These are phyloP conservation scores for Aureobasidium sp. DNA, from an alignment of 2,329 filamentous ascomycete species.

Conservation along the genomic window DNA sequence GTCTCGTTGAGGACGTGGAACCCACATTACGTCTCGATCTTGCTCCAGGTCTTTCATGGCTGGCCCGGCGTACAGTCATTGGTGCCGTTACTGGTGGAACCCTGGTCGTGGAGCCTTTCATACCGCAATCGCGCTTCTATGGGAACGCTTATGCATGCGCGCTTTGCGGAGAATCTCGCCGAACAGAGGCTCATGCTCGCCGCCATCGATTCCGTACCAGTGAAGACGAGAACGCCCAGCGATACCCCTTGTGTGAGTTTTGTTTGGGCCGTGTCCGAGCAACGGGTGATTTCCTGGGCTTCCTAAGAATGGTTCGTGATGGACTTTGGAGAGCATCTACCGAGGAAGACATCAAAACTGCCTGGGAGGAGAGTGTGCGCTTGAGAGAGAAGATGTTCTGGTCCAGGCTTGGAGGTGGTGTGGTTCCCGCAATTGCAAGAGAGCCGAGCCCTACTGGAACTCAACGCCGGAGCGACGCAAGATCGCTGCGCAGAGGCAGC, in stretches of 20 bases:
- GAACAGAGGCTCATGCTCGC: slow-evolving; percentile 60
- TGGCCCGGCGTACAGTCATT: slow-evolving; percentile 77
- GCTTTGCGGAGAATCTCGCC: slow-evolving; percentile 76
- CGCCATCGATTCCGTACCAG: slow-evolving; percentile 83
- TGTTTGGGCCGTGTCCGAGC: slow-evolving; percentile 76
- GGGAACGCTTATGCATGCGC: slow-evolving; percentile 62
- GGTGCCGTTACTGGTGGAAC: slow-evolving; percentile 75
- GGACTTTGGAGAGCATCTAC: slow-evolving; percentile 83
- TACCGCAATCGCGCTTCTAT: slow-evolving; percentile 42
- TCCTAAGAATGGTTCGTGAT: slow-evolving; percentile 82
- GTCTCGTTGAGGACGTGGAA: slow-evolving; percentile 82
- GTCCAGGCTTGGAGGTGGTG: slow-evolving; percentile 83
- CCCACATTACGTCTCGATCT: slow-evolving; percentile 83
- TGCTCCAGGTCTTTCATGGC: slow-evolving; percentile 86
- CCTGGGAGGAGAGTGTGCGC: slow-evolving; percentile 90
- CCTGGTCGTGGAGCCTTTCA: slow-evolving; percentile 80
- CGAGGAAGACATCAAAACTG: slow-evolving; percentile 71
- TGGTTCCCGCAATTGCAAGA: slow-evolving; percentile 50
- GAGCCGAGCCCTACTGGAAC: neutral
- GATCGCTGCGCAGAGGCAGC: neutral
- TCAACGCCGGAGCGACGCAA: neutral
- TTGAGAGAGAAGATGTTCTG: slow-evolving; percentile 95
- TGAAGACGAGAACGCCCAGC: slow-evolving; percentile 76
- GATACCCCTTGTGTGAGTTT: slow-evolving; percentile 83
- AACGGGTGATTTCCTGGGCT: slow-evolving; percentile 87